Conservation (phyloP, 1,139 yeast genomes). For the Geotrichum citri-aurantii region DNA sequence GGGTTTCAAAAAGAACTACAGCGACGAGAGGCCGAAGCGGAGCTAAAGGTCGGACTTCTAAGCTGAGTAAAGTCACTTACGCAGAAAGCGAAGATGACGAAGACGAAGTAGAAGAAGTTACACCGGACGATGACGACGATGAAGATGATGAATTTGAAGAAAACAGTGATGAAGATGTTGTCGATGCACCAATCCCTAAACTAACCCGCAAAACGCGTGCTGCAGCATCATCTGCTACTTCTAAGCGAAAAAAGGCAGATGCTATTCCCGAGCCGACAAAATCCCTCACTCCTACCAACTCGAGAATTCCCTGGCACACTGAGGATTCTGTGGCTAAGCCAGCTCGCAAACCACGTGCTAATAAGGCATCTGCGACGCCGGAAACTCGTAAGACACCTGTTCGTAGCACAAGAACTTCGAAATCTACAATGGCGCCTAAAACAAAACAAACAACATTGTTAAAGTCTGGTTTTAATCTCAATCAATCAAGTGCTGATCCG, state of each 20-base stretch:
- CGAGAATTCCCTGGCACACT: slow-evolving; percentile 6
- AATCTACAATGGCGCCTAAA: not conserved
- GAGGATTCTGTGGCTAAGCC: not conserved
- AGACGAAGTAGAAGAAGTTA: not conserved
- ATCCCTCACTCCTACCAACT: not conserved
- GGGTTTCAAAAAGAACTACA: not conserved
- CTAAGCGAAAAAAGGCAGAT: not conserved
- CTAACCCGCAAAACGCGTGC: slow-evolving; percentile 5
- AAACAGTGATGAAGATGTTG: not conserved
- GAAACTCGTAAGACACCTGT: not conserved
- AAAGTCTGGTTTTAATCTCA: not conserved
- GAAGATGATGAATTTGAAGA: slow-evolving; percentile 8
- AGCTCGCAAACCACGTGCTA: slow-evolving; percentile 1
- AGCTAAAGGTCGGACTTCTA: not conserved
- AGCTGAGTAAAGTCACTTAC: not conserved
- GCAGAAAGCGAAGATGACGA: not conserved
- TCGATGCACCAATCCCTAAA: not conserved
- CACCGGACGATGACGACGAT: not conserved
- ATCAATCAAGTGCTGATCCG: not conserved
- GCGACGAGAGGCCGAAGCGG: not conserved
- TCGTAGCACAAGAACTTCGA: not conserved
- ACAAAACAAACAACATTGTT: not conserved
- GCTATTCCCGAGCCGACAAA: not conserved
- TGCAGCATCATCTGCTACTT: not conserved
- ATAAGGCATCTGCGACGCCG: not conserved